Evolutionary conservation across 2,329 filamentous ascomycete species (phyloP).

Genomic region (Epichloe uncinata): DNA sequence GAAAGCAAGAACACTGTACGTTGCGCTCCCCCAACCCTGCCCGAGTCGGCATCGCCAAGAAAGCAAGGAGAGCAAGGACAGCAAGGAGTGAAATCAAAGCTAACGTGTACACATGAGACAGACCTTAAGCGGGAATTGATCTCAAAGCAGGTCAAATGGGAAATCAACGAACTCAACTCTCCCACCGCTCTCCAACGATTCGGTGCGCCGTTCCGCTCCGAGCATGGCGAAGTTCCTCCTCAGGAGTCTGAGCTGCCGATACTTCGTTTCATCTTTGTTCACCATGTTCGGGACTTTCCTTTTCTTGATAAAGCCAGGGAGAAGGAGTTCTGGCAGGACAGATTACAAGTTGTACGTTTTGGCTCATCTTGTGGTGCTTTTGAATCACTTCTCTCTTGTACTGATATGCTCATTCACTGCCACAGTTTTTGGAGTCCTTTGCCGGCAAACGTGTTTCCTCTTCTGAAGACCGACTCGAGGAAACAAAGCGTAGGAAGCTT

Average conservation of each 20-base stretch:
- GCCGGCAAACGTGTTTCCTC: conserved; percentile 95
- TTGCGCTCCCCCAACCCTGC: conserved; percentile 5
- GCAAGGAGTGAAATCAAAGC: conserved; percentile 1
- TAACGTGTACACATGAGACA: conserved; percentile 23
- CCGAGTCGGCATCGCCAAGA: not conserved
- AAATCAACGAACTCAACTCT: conserved; percentile 87
- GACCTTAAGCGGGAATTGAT: conserved; percentile 95
- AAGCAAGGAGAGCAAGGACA: not conserved
- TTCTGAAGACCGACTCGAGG: conserved; percentile 88
- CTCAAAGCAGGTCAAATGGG: conserved; percentile 73
- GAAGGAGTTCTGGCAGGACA: conserved; percentile 99
- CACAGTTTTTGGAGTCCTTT: conserved; percentile 87
- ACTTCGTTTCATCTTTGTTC: conserved; percentile 90
- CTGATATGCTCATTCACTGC: not conserved
- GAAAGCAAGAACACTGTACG: conserved; percentile 96
- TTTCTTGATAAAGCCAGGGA: conserved; percentile 94
- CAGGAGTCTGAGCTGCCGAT: conserved; percentile 90
- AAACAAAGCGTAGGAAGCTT: conserved; percentile 87
- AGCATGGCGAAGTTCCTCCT: conserved; percentile 83
- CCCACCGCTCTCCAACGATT: conserved; percentile 91
- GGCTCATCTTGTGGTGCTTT: not conserved
- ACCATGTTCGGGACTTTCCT: conserved; percentile 94
- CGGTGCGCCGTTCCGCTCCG: conserved; percentile 86
- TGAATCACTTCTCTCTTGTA: not conserved
- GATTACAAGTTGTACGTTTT: conserved; percentile 70